Conservation (phyloP, 495 filamentous ascomycete species). For the Letharia columbiana region DNA sequence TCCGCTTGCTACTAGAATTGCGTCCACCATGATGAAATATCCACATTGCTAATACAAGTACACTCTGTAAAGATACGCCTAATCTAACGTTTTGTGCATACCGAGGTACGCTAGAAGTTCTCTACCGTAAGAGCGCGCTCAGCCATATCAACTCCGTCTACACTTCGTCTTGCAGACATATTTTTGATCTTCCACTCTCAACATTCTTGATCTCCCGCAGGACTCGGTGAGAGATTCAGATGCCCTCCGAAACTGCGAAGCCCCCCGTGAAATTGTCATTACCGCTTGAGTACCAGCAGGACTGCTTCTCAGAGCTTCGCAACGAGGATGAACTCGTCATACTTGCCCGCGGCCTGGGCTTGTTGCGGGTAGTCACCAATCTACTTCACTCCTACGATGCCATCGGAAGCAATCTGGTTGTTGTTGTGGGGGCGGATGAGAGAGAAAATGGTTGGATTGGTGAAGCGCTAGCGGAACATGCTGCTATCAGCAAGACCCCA, state of each 20-base stretch:
- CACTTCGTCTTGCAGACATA: background rate
- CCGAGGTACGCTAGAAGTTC: no score
- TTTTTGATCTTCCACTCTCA: background rate
- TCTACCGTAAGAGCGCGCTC: background rate
- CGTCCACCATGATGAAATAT: no score
- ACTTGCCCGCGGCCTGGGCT: conserved; percentile 81
- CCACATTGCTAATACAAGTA: no score
- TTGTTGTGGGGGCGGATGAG: conserved; percentile 85
- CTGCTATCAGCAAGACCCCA: conserved; percentile 68
- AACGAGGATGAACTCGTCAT: conserved; percentile 85
- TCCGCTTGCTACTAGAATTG: no score
- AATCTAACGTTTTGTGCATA: no score
- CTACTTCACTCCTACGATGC: conserved; percentile 95
- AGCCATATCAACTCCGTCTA: background rate
- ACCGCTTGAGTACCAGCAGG: conserved; percentile 54
- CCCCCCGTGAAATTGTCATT: conserved; percentile 84
- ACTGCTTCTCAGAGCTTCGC: conserved; percentile 22
- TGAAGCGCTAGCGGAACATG: conserved; percentile 87
- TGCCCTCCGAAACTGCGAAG: conserved; percentile 50
- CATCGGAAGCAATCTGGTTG: conserved; percentile 82
- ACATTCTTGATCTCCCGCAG: background rate
- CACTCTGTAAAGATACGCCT: no score
- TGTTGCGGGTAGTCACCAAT: conserved; percentile 84
- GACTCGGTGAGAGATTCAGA: conserved; percentile 32
- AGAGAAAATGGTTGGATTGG: conserved; percentile 92